Percentiles rank a stretch among this genome's conserved stretches.
phyloP scores from a whole-genome alignment of 192 early-diverging fungal species.

The Gamsiella multidivaricata region DNA sequence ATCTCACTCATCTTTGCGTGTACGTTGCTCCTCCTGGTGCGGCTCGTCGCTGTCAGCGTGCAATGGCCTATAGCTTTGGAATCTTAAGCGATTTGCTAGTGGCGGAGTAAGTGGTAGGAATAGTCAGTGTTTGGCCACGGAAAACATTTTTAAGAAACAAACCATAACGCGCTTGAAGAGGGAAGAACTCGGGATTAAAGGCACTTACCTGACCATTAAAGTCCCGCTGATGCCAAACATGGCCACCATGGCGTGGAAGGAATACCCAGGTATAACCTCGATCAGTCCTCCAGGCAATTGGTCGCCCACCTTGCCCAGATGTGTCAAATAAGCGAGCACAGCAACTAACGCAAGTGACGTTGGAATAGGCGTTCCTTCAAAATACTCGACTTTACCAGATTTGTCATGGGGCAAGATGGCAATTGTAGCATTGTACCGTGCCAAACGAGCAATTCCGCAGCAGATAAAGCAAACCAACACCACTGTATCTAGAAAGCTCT shows the following conservation, averaged over 20 bases:
- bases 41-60: background rate
- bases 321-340: constrained; percentile 69
- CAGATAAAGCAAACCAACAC: constrained; percentile 88
- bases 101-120: background rate
- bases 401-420: constrained; percentile 77
- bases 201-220: constrained; percentile 80
- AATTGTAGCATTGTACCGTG: constrained; percentile 91
- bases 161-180: too few relatives aligned
- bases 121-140: background rate
- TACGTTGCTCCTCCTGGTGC: too few relatives aligned
- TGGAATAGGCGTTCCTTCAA: constrained; percentile 94
- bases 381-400: constrained; percentile 84
- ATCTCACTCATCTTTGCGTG: too few relatives aligned
- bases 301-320: constrained; percentile 64
- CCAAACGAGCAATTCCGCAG: constrained; percentile 86
- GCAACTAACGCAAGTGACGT: constrained; percentile 77
- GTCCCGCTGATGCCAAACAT: constrained; percentile 84
- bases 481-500: constrained; percentile 80
- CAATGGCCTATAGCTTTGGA: constrained; percentile 29
- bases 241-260: constrained; percentile 83
- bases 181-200: background rate
- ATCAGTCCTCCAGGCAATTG: constrained; percentile 70
- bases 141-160: background rate
- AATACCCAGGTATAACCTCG: constrained; percentile 66
- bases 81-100: constrained; percentile 52